Percentiles rank a stretch among this genome's conserved stretches.
These are phyloP conservation scores for Poa annua DNA, from an alignment of 176 grass and related monocot species.

Conservation along the genomic window DNA sequence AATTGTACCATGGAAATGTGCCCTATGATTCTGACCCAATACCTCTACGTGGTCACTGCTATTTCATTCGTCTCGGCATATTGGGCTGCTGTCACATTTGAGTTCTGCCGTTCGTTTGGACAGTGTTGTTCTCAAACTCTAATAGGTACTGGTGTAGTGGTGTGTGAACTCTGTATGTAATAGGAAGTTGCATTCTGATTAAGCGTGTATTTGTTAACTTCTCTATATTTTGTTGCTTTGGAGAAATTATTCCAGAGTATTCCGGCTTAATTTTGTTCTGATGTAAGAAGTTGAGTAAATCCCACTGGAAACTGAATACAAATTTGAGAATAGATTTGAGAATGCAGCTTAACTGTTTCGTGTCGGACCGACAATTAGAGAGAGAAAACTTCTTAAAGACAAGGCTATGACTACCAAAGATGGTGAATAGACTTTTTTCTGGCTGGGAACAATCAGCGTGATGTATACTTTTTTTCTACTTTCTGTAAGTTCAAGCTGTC, in stretches of 20 bases:
- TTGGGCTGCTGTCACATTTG: not conserved
- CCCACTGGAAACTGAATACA: not conserved
- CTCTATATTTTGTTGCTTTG: not conserved
- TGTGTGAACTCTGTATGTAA: not conserved
- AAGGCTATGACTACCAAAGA: not conserved
- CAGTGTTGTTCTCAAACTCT: not conserved
- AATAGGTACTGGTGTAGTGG: too few species aligned
- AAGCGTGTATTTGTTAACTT: not conserved
- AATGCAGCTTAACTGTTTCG: too few species aligned
- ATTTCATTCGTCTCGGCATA: not conserved
- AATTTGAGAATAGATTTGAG: not conserved
- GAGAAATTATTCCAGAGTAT: not conserved
- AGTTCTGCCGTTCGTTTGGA: not conserved
- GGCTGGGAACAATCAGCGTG: not conserved
- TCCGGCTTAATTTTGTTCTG: not conserved
- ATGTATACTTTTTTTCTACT: too few species aligned
- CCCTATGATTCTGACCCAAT: not conserved
- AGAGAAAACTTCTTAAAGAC: not conserved
- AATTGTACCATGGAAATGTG: not conserved
- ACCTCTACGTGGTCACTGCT: not conserved
- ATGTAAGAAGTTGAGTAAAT: not conserved
- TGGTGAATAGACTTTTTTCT: not conserved
- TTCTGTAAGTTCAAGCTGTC: too few species aligned
- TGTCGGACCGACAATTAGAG: too few species aligned
- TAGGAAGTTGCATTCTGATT: not conserved